Conservation (phyloP, 148 eudicot genomes). For the Cornus florida region DNA sequence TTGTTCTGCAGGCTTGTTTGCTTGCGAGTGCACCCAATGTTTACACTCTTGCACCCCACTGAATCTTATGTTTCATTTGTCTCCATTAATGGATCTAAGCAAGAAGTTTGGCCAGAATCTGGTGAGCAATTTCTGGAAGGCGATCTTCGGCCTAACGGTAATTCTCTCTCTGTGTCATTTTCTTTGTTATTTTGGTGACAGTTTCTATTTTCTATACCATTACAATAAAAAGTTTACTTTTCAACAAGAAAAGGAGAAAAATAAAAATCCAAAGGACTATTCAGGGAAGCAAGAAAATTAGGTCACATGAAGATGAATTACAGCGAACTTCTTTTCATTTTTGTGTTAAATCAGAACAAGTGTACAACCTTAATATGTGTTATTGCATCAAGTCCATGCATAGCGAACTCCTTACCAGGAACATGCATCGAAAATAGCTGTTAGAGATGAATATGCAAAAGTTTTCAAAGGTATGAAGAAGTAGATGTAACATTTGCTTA, state of each 20-base stretch:
- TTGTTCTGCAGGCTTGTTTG: constrained; percentile 80
- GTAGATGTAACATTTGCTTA: background rate
- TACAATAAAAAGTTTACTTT: no score
- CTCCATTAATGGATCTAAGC: constrained; percentile 77
- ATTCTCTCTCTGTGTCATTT: constrained; percentile 2
- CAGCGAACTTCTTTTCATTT: background rate
- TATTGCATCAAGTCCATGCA: no score
- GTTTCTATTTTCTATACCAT: no score
- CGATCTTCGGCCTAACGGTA: constrained; percentile 81
- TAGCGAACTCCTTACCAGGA: no score
- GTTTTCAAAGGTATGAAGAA: no score
- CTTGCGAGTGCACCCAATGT: constrained; percentile 88
- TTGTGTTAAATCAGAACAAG: background rate
- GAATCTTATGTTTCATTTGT: constrained; percentile 67
- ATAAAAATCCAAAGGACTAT: background rate
- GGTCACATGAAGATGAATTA: background rate
- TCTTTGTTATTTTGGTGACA: background rate
- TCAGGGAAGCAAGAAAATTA: background rate
- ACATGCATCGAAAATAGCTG: no score
- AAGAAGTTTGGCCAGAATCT: constrained; percentile 69
- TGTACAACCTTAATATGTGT: no score
- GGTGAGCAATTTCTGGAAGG: constrained; percentile 74
- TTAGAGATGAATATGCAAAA: no score
- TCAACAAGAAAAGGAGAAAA: background rate
- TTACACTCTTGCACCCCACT: constrained; percentile 58